Base-by-base conservation (phyloP, 371 early-diverging fungal species). In the Mortierella sp. region DNA sequence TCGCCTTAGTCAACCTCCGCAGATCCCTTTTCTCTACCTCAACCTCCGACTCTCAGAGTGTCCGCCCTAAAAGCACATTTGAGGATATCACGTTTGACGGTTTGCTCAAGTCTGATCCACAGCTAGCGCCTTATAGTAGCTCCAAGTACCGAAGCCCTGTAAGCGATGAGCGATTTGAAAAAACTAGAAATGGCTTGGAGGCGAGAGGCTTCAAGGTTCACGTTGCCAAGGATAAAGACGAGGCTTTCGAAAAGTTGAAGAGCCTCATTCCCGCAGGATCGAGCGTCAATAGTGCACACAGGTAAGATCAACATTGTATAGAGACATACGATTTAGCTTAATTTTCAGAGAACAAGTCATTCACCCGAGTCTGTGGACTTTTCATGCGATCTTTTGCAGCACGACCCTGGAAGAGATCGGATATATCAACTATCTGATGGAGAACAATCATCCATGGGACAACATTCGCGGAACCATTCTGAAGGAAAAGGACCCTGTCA, bases 381-480 rank as follows among this genome's bases (percentile, higher is more conserved):
- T 23, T 44, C n/a, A n/a, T n/a, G n/a, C n/a, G n/a, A n/a, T n/a
- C 4, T 19, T 21, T 21, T 41, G 11, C 21, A 27, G 14, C 41
- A 39, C 79, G 0, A 79, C 79, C 7, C 60, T 79, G 50, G 80
- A 79, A 34, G 79, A 64, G 43, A 66, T 73, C 28, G 81, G 80
- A 17, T 60, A 80, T 27, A 61, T 80, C 50, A 72, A 80, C 42
- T 72, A 70, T 32, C 44, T 79, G 15, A 80, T 78, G 28, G 63
- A 69, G 14, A 49, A 30, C 24, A 56, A 51, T 23, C 63, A 43
- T 7, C 51, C 60, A 9, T 75, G 56, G 54, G 23, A 62, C 11
- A 79, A 79, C 60, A 52, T 79, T 34, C 54, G 53, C 23, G 56
- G 50, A 5, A 47, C 54, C n/a, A 68, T 72, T 27, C 43, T 72